phyloP scores from a whole-genome alignment of 2,329 filamentous ascomycete genomes.

The Beauveria pseudobassiana region DNA sequence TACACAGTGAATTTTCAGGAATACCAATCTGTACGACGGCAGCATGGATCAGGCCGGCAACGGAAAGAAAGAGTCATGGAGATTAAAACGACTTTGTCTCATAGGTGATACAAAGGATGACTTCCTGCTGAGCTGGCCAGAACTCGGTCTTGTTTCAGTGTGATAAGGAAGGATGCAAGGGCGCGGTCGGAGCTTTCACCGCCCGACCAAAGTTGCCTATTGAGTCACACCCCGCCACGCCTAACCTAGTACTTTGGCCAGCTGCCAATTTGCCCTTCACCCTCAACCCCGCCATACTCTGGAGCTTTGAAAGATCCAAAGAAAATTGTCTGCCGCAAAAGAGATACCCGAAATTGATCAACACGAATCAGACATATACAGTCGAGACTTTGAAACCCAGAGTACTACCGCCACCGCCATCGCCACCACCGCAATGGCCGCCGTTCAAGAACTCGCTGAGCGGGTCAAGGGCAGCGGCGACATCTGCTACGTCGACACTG shows the following conservation, averaged over 20 bases:
- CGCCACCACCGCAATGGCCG: constrained; percentile 24
- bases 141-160: not conserved
- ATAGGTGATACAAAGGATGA: not conserved
- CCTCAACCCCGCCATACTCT: constrained; percentile 9
- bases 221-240: constrained; percentile 8
- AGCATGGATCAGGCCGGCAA: not conserved
- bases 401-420: not conserved
- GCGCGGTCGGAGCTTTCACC: constrained; percentile 9
- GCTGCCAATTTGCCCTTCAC: not conserved
- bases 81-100: not conserved
- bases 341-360: not conserved
- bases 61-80: not conserved
- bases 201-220: constrained; percentile 8
- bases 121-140: not conserved
- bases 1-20: not conserved
- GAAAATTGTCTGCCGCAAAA: not conserved
- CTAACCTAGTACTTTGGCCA: not conserved
- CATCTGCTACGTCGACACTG: constrained; percentile 71
- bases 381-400: not conserved
- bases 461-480: constrained; percentile 38
- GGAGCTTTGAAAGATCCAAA: not conserved
- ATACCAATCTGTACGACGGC: too few relatives aligned
- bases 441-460: constrained; percentile 42
- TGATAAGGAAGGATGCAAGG: not conserved
- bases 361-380: not conserved